Base-by-base conservation (phyloP, 2,329 filamentous ascomycete genomes). In the Stagonosporopsis rhizophila region DNA sequence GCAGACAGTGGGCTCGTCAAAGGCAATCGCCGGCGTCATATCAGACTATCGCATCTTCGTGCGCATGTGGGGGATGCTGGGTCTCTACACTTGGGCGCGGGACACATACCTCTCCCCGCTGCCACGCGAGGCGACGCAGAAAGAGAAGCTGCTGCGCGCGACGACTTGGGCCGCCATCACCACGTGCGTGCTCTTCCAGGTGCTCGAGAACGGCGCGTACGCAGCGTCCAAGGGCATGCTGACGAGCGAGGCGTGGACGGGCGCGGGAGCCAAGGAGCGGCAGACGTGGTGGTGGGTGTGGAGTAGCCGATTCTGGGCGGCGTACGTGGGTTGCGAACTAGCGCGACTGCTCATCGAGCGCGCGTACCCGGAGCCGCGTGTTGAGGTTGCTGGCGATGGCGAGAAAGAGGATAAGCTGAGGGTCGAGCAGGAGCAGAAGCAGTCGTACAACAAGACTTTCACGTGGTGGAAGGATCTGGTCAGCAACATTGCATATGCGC, bases 131-230 rank as follows among this genome's bases (percentile, higher is more conserved):
- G 62, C 65, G 0, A 66, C 62, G 1, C 67, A 69, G 39, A 71
- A 70, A 25, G 68, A 75, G 11, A 71, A 66, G 45, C 50, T 59
- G 32, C 51, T 69, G 44, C 65, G 64, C 49, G 59, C 59, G 0
- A 78, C 96, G 41, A 85, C 85, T 20, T 88, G 87, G 75, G 79
- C 84, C 6, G 90, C 95, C 74, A 85, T 96, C 19, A 61, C 82
- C 11, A 82, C 86, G 11, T 89, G 90, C 74, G 77, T 89, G 9
- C 72, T 80, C 9, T 96, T 90, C 79, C 92, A 97, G 77, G 78
- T 85, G 1, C 82, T 94, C 37, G 95, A 99, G 80, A 97, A 96
- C 77, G 83, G 84, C 35, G 89, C 89, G 15, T 96, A 89, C 79
- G 83, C 98, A 34, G 83, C 87, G 3, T 81, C 82, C 58, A 92